Evolutionary conservation across 1,139 yeast genomes (phyloP), one percentile per base, ranked within the genome.

Genomic region (Geotrichum bryndzae): DNA sequence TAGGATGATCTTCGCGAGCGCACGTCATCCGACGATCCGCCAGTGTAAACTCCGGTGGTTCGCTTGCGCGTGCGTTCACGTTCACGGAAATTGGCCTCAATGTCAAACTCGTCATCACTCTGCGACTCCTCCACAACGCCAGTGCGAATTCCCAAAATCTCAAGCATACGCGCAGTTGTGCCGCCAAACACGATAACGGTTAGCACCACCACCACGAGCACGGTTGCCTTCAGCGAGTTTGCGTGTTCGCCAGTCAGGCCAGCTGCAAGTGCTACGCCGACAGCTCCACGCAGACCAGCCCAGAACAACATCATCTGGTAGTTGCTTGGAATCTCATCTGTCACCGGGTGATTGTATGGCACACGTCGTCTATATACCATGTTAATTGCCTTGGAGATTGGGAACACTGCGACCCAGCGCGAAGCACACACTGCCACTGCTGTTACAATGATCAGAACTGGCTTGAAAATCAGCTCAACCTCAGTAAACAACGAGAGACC

Each of bases 201-300:
- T 54, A 95, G 79, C 45, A 95, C 99, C 22, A 95, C 99, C 29
- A 94, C 98, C 13, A 95, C 98, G 59, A 95, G 78, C 1, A 95
- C 97, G 0, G 99, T 95, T 1, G 99, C 99, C 63, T 94, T 78
- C 60, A 95, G 77, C 0, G 97, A 86, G 75, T 88, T 87, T 66
- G 94, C 95, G 60, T 90, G 87, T 71, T 92, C 97, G 64, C 99
- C 99, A 74, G 90, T 96, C 57, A 95, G 79, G 1, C 99, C 99
- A 85, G 96, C 92, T 0, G 99, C 99, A 70, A 95, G 81, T 0
- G 99, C 99, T 2, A 95, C 99, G 67, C 99, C 99, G 46, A 95
- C 99, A 0, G 99, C 99, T 63, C 99, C 99, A 71, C 99, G 82
- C 64, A 95, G 80, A 6, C 99, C 99, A 1, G 99, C 99, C 99